These are phyloP conservation scores for Candida insectalens DNA, from an alignment of 805 yeast genomes.

Conservation along the genomic window DNA sequence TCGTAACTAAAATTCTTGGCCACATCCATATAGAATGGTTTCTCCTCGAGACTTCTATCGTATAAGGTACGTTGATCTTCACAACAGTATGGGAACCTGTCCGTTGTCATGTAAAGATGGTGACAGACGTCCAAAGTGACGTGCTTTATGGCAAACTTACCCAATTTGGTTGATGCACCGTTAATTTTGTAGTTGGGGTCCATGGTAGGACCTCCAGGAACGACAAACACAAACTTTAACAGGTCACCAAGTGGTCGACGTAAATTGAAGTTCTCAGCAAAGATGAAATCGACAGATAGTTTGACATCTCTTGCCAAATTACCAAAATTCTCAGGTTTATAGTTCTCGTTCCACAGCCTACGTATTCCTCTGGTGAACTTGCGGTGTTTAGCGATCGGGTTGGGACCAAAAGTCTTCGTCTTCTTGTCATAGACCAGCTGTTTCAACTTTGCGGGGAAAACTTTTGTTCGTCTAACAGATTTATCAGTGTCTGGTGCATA, in stretches of 20 bases:
- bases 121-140: not conserved
- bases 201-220: not conserved
- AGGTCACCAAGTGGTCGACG: not conserved
- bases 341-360: constrained; percentile 3
- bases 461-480: not conserved
- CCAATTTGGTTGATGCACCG: constrained; percentile 3
- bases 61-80: not conserved
- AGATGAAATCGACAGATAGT: not conserved
- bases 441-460: constrained; percentile 1
- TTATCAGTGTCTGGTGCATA: constrained; percentile 1
- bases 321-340: not conserved
- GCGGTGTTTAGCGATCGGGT: constrained; percentile 2
- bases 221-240: not conserved
- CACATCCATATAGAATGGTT: too few species aligned
- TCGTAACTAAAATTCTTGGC: not conserved
- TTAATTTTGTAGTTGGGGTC: not conserved
- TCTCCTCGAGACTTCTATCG: not conserved
- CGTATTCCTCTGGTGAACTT: constrained; percentile 1
- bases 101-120: not conserved
- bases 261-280: constrained; percentile 1
- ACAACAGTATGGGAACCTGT: not conserved
- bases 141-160: constrained; percentile 1
- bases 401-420: not conserved
- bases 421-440: not conserved
- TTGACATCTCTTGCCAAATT: constrained; percentile 1